Evolutionary conservation across 1,284 basidiomycete species (phyloP), one percentile per base, ranked within the genome.

Genomic region (Vanrija sp.): DNA sequence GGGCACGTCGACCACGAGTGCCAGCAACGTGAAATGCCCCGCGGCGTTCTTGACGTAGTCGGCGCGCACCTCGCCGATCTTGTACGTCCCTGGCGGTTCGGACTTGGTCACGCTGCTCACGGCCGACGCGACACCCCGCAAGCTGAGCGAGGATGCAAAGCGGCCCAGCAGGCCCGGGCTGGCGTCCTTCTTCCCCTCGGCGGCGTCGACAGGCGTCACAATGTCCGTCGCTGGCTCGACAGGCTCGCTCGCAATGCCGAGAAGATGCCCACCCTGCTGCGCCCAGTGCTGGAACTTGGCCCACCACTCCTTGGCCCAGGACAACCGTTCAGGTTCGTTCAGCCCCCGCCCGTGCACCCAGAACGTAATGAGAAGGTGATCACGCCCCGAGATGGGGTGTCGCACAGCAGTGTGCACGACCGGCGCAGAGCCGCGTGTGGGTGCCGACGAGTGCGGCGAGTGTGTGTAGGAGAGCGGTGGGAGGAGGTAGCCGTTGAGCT

Each of bases 1-100:
- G 6, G 75, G 75, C 5, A 76, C 63, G 50, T 77, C 75, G 28
- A 74, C 71, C 14, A 71, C 65, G 16, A 77, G 66, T 6, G 73
- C 66, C 5, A 77, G 63, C 25, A 77, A 62, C 10, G 62, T 63
- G 61, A 66, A 76, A 21, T 69, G 65, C 2, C 71, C 73, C 5
- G 60, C 55, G 8, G 68, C 71, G 55, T 73, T 72, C 72, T 77
- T 77, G 60, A 76, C 71, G 49, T 76, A 77, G 55, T 77, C 75
- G 6, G 71, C 75, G 16, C 68, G 60, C 12, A 69, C 73, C 60
- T 77, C 75, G 12, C 73, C 75, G 21, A 71, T 58, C 51, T 65
- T 77, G 57, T 74, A 77, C 15, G 75, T 77, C 16, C 75, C 75
- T 0, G 75, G 65, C 3, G 74, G 73, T 0, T 71, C 70, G 21